Evolutionary conservation across 2,329 filamentous ascomycete species (phyloP), one percentile per base, ranked within the genome.

Genomic region (Pseudogymnoascus sp.): DNA sequence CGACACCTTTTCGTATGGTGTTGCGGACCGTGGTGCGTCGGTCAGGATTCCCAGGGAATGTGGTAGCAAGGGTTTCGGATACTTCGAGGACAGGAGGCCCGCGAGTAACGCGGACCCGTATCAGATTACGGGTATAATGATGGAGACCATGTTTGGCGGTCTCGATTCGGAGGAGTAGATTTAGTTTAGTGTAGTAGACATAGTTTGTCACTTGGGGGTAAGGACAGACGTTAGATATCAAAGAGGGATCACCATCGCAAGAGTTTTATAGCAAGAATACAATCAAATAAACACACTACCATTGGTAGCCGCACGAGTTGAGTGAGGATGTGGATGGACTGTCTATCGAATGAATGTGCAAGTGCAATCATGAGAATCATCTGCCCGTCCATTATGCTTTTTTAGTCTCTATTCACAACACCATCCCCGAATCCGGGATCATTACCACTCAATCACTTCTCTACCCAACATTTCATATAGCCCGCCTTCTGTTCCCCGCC

Each of bases 21-120:
- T 97, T 66, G 95, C 95, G 77, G 93, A 97, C 88, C 92, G 95
- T 79, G 95, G 93, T 73, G 88, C 90, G 64, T 96, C 90, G 40
- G 93, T 97, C 73, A 91, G 95, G 76, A 95, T 99, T 71, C 93
- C 93, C 71, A 88, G 92, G 72, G 87, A 91, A 71, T 86, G 84
- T 70, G 92, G 89, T 59, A 87, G 89, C 75, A 90, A 96, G 78
- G 91, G 91, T 77, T 95, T 89, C 80, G 93, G 93, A 67, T 97
- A 97, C 85, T 96, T 97, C 69, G 92, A 97, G 78, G 88, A 92
- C 68, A 84, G 89, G 74, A 85, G 88, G 67, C 88, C 88, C 63
- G 92, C 92, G 63, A 93, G 89, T 73, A 96, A 95, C 77, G 91
- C 87, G 67, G 90, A 93, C 77, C 90, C 90, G 65, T 95, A 96